Percentiles rank a stretch among this genome's conserved stretches.
These are phyloP conservation scores for Aspergillus phoenicis DNA, from an alignment of 2,329 filamentous ascomycete species.

Conservation along the genomic window DNA sequence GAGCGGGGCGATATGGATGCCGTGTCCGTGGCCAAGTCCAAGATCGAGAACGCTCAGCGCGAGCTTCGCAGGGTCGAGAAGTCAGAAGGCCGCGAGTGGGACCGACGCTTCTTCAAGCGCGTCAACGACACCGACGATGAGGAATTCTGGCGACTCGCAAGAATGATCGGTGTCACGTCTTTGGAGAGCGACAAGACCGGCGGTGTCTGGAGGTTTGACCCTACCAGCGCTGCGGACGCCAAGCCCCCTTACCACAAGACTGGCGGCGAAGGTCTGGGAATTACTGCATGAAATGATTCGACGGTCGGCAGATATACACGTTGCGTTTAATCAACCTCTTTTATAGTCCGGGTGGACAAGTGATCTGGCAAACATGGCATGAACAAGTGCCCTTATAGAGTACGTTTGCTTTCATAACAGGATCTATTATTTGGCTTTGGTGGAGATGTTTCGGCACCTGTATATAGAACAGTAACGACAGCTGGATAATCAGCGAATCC, in stretches of 20 bases:
- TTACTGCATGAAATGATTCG: conserved; percentile 19
- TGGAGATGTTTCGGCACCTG: conserved; percentile 7
- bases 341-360: conserved; percentile 1
- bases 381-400: conserved; percentile 10
- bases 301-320: background rate
- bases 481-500: background rate
- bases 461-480: conserved; percentile 12
- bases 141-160: conserved; percentile 47
- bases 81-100: conserved; percentile 75
- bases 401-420: conserved; percentile 9
- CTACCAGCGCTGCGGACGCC: conserved; percentile 52
- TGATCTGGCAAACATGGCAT: conserved; percentile 2
- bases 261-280: conserved; percentile 44
- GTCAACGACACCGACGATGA: conserved; percentile 40
- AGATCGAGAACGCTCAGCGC: conserved; percentile 87
- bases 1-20: conserved; percentile 80
- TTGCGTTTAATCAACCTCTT: conserved; percentile 5
- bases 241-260: conserved; percentile 47
- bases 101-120: conserved; percentile 75
- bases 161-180: conserved; percentile 41
- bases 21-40: conserved; percentile 76
- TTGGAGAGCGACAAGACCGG: conserved; percentile 67
- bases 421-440: conserved; percentile 4
- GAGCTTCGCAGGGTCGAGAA: conserved; percentile 73
- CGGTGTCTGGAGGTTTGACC: conserved; percentile 71